A percentile compares a stretch with the other conserved stretches of the same genome.
These are phyloP conservation scores for Cladophialophora bantiana DNA, from an alignment of 2,329 filamentous ascomycete species.

Conservation along the genomic window DNA sequence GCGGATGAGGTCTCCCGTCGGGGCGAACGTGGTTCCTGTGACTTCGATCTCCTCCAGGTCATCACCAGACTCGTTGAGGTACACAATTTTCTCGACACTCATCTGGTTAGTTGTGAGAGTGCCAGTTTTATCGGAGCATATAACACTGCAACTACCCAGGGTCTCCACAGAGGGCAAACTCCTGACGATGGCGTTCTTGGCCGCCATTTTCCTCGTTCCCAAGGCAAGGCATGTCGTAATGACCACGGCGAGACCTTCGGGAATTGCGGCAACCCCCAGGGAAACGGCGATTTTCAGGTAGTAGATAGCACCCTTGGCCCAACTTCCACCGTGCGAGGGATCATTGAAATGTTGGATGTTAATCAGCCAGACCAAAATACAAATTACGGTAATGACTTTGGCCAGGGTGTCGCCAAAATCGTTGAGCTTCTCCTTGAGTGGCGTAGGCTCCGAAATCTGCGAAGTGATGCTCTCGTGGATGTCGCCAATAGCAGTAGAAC, in stretches of 20 bases:
- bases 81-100: constrained; percentile 94
- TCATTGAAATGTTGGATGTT: constrained; percentile 98
- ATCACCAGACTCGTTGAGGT: constrained; percentile 75
- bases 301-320: constrained; percentile 97
- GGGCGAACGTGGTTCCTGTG: constrained; percentile 90
- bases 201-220: constrained; percentile 97
- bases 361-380: constrained; percentile 95
- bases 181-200: constrained; percentile 96
- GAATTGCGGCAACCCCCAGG: constrained; percentile 77
- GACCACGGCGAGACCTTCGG: constrained; percentile 83
- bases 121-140: constrained; percentile 99
- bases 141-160: constrained; percentile 97
- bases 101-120: constrained; percentile 99
- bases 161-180: constrained; percentile 97
- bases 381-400: constrained; percentile 98
- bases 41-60: constrained; percentile 86
- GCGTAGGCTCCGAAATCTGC: constrained; percentile 96
- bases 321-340: constrained; percentile 88
- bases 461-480: constrained; percentile 98
- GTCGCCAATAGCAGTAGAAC: constrained; percentile 92
- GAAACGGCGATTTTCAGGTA: constrained; percentile 99
- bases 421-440: constrained; percentile 97
- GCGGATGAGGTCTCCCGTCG: constrained; percentile 74
- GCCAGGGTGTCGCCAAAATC: constrained; percentile 95
- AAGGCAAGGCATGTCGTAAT: constrained; percentile 98